Conservation (phyloP, 352 stramenopile species). For the Globisporangium paroecandrum region DNA sequence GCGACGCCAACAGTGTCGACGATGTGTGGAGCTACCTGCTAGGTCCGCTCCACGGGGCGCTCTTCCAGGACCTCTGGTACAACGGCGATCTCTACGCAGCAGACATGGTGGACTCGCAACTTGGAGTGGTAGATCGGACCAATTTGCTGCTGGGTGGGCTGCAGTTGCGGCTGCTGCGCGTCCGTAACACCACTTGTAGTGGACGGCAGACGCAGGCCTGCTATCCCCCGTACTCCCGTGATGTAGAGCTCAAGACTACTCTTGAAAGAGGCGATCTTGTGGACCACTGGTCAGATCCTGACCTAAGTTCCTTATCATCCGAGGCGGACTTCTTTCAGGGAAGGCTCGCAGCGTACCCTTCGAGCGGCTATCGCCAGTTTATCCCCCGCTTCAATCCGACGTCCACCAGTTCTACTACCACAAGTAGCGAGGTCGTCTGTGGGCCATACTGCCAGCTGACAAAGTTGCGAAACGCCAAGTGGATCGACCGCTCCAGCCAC, state of each 20-base stretch:
- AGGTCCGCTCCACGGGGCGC: conserved; percentile 30
- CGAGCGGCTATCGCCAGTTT: conserved; percentile 22
- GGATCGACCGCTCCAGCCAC: conserved; percentile 49
- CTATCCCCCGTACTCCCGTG: conserved; percentile 34
- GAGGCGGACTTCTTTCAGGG: conserved; percentile 22
- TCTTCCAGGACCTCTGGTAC: conserved; percentile 57
- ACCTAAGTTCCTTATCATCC: conserved; percentile 3
- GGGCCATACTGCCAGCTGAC: conserved; percentile 36
- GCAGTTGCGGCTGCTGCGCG: conserved; percentile 48
- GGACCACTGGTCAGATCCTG: conserved; percentile 28
- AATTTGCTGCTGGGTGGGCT: conserved; percentile 62
- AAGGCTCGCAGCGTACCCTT: conserved; percentile 34
- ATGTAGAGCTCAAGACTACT: conserved; percentile 21
- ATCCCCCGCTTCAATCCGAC: conserved; percentile 18
- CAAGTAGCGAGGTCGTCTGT: conserved; percentile 12
- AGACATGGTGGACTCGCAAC: conserved; percentile 40
- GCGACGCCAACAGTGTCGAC: conserved; percentile 32
- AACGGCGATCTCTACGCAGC: conserved; percentile 46
- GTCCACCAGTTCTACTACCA: neutral
- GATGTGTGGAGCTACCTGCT: conserved; percentile 59
- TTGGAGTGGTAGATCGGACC: conserved; percentile 43
- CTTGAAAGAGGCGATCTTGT: conserved; percentile 20
- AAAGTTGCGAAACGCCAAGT: conserved; percentile 30
- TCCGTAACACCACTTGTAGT: conserved; percentile 26
- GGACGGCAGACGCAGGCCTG: conserved; percentile 17